Evolutionary conservation across 1,139 yeast species (phyloP).

Genomic region (Saccharomyces uvarum): DNA sequence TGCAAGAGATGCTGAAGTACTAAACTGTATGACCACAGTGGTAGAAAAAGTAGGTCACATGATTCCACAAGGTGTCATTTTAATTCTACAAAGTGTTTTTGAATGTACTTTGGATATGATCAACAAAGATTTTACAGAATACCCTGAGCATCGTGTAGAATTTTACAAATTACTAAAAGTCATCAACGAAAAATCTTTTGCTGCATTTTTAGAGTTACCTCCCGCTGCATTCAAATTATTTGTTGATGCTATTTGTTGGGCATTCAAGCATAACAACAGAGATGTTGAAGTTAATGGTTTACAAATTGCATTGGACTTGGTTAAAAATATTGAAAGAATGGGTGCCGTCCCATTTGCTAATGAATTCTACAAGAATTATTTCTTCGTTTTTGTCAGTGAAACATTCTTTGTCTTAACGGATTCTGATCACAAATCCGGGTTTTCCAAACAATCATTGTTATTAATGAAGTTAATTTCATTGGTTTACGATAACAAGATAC

Average conservation of each 20-base stretch:
- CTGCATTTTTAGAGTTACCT: slow-evolving; percentile 79
- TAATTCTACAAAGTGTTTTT: slow-evolving; percentile 82
- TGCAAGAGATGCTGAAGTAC: slow-evolving; percentile 96
- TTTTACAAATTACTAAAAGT: slow-evolving; percentile 84
- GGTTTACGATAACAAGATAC: slow-evolving; percentile 68
- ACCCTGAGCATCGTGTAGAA: slow-evolving; percentile 96
- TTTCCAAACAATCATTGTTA: slow-evolving; percentile 77
- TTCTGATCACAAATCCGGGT: slow-evolving; percentile 96
- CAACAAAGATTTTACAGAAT: slow-evolving; percentile 88
- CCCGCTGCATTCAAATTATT: slow-evolving; percentile 88
- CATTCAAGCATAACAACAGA: slow-evolving; percentile 91
- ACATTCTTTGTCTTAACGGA: slow-evolving; percentile 91
- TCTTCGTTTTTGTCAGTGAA: slow-evolving; percentile 83
- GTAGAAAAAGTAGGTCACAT: slow-evolving; percentile 79
- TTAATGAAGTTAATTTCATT: slow-evolving; percentile 77
- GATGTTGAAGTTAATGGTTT: slow-evolving; percentile 92
- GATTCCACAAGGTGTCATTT: slow-evolving; percentile 85
- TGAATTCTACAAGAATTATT: slow-evolving; percentile 82
- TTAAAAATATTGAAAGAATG: slow-evolving; percentile 72
- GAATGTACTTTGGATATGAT: slow-evolving; percentile 94
- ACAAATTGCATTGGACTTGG: slow-evolving; percentile 69
- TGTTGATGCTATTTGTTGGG: slow-evolving; percentile 94
- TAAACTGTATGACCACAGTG: slow-evolving; percentile 88
- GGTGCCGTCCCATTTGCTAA: slow-evolving; percentile 73
- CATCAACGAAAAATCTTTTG: slow-evolving; percentile 77